phyloP scores from a whole-genome alignment of 2,329 filamentous ascomycete species.

The Triangularia verruculosa region DNA sequence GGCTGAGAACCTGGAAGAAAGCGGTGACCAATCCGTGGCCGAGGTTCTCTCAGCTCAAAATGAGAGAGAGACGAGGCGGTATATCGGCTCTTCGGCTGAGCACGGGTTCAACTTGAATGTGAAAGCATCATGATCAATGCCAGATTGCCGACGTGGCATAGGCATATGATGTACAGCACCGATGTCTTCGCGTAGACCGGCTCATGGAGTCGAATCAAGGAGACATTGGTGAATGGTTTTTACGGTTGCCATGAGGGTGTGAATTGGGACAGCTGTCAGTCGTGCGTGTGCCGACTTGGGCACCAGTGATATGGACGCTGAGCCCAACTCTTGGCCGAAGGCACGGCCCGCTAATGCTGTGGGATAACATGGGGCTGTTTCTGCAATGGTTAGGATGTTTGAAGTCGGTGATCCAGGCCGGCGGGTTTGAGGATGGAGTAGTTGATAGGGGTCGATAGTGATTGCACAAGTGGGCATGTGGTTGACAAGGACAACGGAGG shows the following conservation, averaged over 20 bases:
- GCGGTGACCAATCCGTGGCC: background rate
- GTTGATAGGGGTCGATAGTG: background rate
- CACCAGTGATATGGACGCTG: slow-evolving; percentile 2
- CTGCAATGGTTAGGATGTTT: slow-evolving; percentile 2
- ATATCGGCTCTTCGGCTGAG: background rate
- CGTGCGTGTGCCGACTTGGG: slow-evolving; percentile 12
- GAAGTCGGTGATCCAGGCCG: slow-evolving; percentile 19
- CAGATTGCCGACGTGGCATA: background rate
- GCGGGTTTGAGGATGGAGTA: background rate
- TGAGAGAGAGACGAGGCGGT: background rate
- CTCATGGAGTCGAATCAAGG: background rate
- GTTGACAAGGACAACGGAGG: background rate
- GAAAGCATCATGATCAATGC: background rate
- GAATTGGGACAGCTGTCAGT: background rate
- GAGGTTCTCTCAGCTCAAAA: background rate
- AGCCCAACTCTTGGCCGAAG: slow-evolving; percentile 24
- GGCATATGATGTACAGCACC: background rate
- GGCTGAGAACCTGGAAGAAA: background rate
- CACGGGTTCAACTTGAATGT: background rate
- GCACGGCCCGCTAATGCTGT: slow-evolving; percentile 23
- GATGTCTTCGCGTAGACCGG: background rate
- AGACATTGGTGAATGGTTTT: too few relatives aligned
- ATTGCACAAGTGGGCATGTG: background rate
- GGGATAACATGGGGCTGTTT: slow-evolving; percentile 9
- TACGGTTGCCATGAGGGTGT: background rate